Base-by-base conservation (phyloP, 140 eudicot species). In the Anethum foeniculum region DNA sequence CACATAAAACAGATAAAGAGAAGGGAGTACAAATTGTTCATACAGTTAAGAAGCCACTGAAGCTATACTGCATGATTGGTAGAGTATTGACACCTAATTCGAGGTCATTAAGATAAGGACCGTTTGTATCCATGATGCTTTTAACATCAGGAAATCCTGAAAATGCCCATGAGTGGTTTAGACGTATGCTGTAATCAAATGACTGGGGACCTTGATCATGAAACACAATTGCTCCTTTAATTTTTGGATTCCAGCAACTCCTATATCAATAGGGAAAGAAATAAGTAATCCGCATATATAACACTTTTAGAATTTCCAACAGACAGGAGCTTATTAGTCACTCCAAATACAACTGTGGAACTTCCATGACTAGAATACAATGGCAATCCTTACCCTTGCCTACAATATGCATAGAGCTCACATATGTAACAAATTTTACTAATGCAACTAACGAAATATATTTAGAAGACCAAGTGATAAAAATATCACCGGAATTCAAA, bases 141-240 rank as follows among this genome's bases (percentile, higher is more conserved):
- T 87, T 89, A 56, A 95, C 91, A 90, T 92, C 90, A 78, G 99
- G 99, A 86, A 95, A 95, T 83, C 99, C 99, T 36, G 99, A 86
- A 83, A 92, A 89, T 28, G 99, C 97, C 99, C 99, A 95, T 81
- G 99, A 89, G 85, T 95, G 99, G 85, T 95, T 95, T 87, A 95
- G 92, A 69, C 99, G 97, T 81, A 95, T 95, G 88, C 99, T 95
- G 80, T 95, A 95, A 77, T 95, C 99, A 84, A 86, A 95, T 60
- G 85, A 51, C 81, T 85, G 86, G 82, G 99, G 97, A 79, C 99
- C 99, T 89, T 95, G 99, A 80, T 82, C 79, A 87, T 95, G 97
- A 91, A 95, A 95, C 85, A 92, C 96, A 56, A 92, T 83, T 74
- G 99, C 99, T 88, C 97, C 99, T 88, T 84, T 92, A 86, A 95